Base-by-base conservation (phyloP, 768 basidiomycete species). In the Psilocybe azurescens region DNA sequence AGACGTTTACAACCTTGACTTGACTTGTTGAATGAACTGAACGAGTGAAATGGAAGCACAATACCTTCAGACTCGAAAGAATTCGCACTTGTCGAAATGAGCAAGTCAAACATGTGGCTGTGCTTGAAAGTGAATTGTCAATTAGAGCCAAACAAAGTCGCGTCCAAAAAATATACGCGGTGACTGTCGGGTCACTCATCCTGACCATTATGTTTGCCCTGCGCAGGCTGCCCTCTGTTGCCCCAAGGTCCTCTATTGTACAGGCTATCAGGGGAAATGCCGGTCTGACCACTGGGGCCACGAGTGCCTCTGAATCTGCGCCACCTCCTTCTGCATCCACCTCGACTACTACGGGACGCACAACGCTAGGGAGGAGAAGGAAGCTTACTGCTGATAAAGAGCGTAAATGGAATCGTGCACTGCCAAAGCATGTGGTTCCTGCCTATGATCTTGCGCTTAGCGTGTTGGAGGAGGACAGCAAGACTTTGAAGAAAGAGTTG, bases 381-480 rank as follows among this genome's bases (percentile, higher is more conserved):
- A 65, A 70, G 32, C 63, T 72, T 13, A 88, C 89, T 53, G 83
- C 82, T 24, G 70, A 81, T 8, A 75, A 77, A 47, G 75, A 74
- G 1, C 79, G 85, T 24, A 73, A 84, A 73, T 93, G 89, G 89
- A 86, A 85, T 52, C 69, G 84, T 14, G 89, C 91, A 3, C 73
- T 93, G 4, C 81, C 79, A 11, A 72, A 73, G 20, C 89, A 89
- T 5, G 82, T 88, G 7, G 74, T 93, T 29, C 90, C 90, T 2
- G 90, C 87, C 3, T 97, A 94, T 69, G 97, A 99, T 76, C 84
- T 90, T 58, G 95, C 96, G 1, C 76, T 98, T 48, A 79, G 85
- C 61, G 79, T 89, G 66, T 85, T 99, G 59, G 78, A 80, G 32
- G 69, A 74, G 14, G 93, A 97, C 77, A 84, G 89, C 44, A 69